phyloP scores from a whole-genome alignment of 176 grass and related monocot genomes.

The Oryza punctata region DNA sequence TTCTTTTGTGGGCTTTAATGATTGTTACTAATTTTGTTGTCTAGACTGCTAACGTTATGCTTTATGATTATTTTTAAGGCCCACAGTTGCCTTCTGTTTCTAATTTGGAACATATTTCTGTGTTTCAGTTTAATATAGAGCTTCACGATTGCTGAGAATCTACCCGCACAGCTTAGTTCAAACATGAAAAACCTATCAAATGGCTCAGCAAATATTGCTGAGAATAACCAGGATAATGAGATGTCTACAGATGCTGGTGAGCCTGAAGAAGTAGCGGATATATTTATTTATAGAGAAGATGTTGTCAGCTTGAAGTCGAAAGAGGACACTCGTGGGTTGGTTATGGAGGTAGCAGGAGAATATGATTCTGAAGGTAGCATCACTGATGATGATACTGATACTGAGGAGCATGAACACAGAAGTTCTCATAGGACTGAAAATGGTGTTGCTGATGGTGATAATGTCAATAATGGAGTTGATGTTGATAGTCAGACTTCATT shows the following conservation, averaged over 20 bases:
- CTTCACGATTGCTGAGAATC: neutral
- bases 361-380: slow-evolving; percentile 87
- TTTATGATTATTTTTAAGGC: neutral
- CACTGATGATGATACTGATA: slow-evolving; percentile 65
- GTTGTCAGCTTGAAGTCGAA: slow-evolving; percentile 66
- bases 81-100: neutral
- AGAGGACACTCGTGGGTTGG: slow-evolving; percentile 60
- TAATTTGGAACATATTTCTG: slow-evolving; percentile 21
- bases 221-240: slow-evolving; percentile 40
- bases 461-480: slow-evolving; percentile 45
- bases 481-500: slow-evolving; percentile 57
- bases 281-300: slow-evolving; percentile 85
- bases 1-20: slow-evolving; percentile 13
- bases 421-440: slow-evolving; percentile 34
- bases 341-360: slow-evolving; percentile 82
- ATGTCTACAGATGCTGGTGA: slow-evolving; percentile 12
- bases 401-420: slow-evolving; percentile 52
- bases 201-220: slow-evolving; percentile 15
- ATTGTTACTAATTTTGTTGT: neutral
- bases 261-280: slow-evolving; percentile 41
- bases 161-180: slow-evolving; percentile 15
- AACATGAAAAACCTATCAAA: slow-evolving; percentile 51
- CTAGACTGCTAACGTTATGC: neutral
- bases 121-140: slow-evolving; percentile 38
- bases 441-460: slow-evolving; percentile 46